Conservation (phyloP, 495 filamentous ascomycete species). For the Penicillium pancosmium region DNA sequence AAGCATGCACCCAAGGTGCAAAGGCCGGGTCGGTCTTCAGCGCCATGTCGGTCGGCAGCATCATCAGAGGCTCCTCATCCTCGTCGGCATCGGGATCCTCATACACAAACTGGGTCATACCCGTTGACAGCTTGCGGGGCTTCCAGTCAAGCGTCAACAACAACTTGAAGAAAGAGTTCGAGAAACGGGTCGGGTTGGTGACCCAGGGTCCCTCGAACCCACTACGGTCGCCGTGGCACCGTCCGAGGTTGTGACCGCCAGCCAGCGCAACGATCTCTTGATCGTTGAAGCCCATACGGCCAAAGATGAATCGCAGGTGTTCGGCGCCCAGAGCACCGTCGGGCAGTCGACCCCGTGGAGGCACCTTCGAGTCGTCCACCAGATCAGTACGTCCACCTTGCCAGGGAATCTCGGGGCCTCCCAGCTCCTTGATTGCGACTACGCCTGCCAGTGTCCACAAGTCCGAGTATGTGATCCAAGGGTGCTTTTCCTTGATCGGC, state of each 20-base stretch:
- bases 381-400: conserved; percentile 59
- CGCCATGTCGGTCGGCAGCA: conserved; percentile 51
- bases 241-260: conserved; percentile 63
- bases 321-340: conserved; percentile 61
- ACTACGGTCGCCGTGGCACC: conserved; percentile 62
- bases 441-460: conserved; percentile 64
- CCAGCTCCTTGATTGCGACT: conserved; percentile 61
- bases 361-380: conserved; percentile 58
- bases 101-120: conserved; percentile 60
- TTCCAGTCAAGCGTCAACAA: conserved; percentile 59
- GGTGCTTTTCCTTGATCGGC: conserved; percentile 56
- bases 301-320: conserved; percentile 61
- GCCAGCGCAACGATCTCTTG: conserved; percentile 63
- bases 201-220: conserved; percentile 67
- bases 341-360: conserved; percentile 59
- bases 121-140: conserved; percentile 53
- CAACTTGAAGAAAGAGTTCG: conserved; percentile 63
- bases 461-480: conserved; percentile 67
- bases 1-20: conserved; percentile 57
- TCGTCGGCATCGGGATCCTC: conserved; percentile 59
- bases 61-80: conserved; percentile 58
- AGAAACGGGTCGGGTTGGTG: conserved; percentile 65
- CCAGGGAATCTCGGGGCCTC: conserved; percentile 58
- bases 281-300: conserved; percentile 67
- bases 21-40: conserved; percentile 42